Evolutionary conservation across 2,329 filamentous ascomycete species (phyloP), one percentile per base, ranked within the genome.

Genomic region (Macrophomina tecta): DNA sequence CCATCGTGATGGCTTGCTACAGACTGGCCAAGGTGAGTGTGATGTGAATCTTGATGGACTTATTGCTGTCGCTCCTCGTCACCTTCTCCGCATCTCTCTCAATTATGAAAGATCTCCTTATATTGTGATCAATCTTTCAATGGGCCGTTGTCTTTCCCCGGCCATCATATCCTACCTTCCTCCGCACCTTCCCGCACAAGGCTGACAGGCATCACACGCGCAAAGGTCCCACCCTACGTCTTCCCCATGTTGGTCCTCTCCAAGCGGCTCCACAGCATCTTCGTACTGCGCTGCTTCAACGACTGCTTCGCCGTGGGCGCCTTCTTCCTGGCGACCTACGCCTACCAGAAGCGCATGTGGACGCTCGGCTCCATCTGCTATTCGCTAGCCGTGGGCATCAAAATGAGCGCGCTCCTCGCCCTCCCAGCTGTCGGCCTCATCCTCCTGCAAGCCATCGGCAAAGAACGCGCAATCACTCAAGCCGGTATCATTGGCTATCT

Each of bases 191-290:
- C 64, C 18, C 28, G 11, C 12, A 11, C 30, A 11, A 11, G 51
- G 11, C 55, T 58, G n/a, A 40, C 52, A 23, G 23, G n/a, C 64
- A 49, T 32, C 7, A 53, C 42, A 45, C 8, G 2, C 9, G 2
- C 9, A 16, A 67, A 92, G 90, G 89, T 87, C 16, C 94, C 95
- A 8, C 92, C 93, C 0, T 98, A 96, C 79, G 83, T 98, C 66
- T 90, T 97, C 69, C 90, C 93, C 0, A 84, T 98, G 68, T 85
- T 99, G 60, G 86, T 97, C 64, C 81, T 97, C 53, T 97, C 94
- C 65, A 98, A 98, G 79, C 88, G 95, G 42, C 82, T 98, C 32
- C 95, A 99, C 79, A 97, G 93, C 78, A 91, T 99, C 72, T 99
- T 95, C 75, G 81, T 99, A 72, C 85, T 99, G 65, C 88, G 95